Evolutionary conservation across 2,329 filamentous ascomycete genomes (phyloP).

Genomic region (Trichoderma sp.): DNA sequence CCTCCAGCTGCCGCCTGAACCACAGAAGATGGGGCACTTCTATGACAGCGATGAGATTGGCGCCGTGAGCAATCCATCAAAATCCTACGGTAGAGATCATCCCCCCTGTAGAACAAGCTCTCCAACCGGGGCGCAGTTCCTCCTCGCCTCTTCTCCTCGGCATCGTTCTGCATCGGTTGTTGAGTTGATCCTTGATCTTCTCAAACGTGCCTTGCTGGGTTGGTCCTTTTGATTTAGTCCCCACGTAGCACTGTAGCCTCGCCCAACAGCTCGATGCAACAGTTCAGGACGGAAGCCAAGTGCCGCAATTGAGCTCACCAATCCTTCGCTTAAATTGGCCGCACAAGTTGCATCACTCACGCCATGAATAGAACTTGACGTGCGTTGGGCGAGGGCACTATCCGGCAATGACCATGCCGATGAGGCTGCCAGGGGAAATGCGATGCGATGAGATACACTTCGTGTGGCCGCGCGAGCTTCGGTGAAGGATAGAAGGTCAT

Average conservation of each 20-base stretch:
- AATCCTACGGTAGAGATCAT: neutral
- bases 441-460: neutral
- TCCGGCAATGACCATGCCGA: neutral
- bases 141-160: neutral
- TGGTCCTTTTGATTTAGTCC: neutral
- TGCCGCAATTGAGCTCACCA: neutral
- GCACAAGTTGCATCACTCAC: neutral
- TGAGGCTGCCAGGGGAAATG: neutral
- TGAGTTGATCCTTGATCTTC: neutral
- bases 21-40: neutral
- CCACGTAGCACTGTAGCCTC: neutral
- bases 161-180: neutral
- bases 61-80: neutral
- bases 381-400: neutral
- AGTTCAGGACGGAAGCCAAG: neutral
- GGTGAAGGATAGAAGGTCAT: too few species aligned
- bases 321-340: neutral
- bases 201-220: neutral
- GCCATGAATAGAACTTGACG: neutral
- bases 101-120: neutral
- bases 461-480: neutral
- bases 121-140: neutral
- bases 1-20: neutral
- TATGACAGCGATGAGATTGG: neutral
- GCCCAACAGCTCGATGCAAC: neutral